Conservation (phyloP, 2,329 filamentous ascomycete species). For the Aureobasidium sp. region DNA sequence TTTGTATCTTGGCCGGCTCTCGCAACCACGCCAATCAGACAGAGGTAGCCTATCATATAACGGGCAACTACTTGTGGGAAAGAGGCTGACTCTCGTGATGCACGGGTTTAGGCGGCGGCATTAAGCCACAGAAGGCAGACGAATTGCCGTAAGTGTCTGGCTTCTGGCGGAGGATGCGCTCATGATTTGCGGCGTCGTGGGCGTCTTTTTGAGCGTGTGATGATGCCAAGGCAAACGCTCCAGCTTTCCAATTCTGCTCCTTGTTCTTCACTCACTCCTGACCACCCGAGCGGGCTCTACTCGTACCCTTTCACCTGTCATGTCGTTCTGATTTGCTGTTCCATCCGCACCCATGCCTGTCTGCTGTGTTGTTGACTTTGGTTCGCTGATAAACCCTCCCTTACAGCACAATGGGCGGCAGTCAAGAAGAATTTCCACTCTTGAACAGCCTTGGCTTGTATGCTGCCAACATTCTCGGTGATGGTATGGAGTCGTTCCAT, state of each 20-base stretch:
- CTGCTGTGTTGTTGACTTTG: constrained; percentile 11
- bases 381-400: constrained; percentile 17
- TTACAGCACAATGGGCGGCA: constrained; percentile 21
- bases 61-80: neutral
- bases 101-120: neutral
- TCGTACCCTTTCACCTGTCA: constrained; percentile 11
- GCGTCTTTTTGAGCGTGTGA: neutral
- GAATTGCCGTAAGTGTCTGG: neutral
- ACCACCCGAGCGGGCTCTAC: neutral
- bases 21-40: neutral
- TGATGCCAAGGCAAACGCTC: constrained; percentile 14
- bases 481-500: constrained; percentile 45
- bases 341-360: constrained; percentile 16
- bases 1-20: neutral
- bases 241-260: constrained; percentile 13
- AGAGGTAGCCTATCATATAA: neutral
- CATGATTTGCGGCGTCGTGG: neutral
- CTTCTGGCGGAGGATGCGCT: constrained; percentile 1
- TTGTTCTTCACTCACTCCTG: constrained; percentile 10
- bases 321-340: constrained; percentile 16
- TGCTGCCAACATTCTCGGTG: constrained; percentile 50
- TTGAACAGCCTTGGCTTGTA: constrained; percentile 51
- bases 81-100: neutral
- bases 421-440: constrained; percentile 45
- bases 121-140: neutral